A percentile compares a stretch with the other conserved stretches of the same genome.
Conservation (phyloP, 208 protist species). For the Crithidia bombi region DNA sequence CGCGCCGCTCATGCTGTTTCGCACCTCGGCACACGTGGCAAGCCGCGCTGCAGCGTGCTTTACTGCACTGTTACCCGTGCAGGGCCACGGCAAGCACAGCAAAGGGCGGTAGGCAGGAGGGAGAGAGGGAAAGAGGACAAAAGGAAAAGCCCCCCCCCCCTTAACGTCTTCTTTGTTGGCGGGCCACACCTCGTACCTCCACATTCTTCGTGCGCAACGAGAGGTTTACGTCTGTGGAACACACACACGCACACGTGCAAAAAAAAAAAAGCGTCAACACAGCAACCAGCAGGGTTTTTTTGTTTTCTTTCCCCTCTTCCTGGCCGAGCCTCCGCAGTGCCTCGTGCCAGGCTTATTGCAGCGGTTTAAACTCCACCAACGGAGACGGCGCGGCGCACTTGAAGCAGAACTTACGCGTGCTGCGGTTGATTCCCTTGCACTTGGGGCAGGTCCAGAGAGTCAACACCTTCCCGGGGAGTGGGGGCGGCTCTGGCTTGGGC, state of each 20-base stretch:
- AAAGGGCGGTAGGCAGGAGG: too few species aligned
- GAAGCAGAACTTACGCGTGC: conserved; percentile 83
- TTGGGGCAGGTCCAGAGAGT: conserved; percentile 86
- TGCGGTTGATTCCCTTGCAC: conserved; percentile 85
- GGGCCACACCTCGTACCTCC: too few species aligned
- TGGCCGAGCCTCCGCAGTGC: background rate
- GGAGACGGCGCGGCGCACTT: conserved; percentile 81
- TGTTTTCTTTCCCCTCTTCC: background rate
- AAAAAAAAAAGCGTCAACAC: background rate
- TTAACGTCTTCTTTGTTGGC: too few species aligned
- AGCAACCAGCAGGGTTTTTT: background rate
- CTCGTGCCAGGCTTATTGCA: conserved; percentile 15
- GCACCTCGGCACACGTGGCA: too few species aligned
- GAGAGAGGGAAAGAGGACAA: too few species aligned
- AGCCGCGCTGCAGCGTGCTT: too few species aligned
- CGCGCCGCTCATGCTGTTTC: too few species aligned
- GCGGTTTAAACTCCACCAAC: conserved; percentile 63
- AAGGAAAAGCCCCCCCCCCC: too few species aligned
- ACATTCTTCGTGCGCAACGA: too few species aligned
- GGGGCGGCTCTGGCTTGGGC: conserved; percentile 83
- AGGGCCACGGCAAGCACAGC: too few species aligned
- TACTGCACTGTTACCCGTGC: too few species aligned
- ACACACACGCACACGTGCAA: background rate
- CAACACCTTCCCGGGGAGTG: conserved; percentile 75
- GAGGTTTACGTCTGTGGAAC: background rate